Conservation (phyloP, 2,329 filamentous ascomycete genomes). For the Trichoderma breve region DNA sequence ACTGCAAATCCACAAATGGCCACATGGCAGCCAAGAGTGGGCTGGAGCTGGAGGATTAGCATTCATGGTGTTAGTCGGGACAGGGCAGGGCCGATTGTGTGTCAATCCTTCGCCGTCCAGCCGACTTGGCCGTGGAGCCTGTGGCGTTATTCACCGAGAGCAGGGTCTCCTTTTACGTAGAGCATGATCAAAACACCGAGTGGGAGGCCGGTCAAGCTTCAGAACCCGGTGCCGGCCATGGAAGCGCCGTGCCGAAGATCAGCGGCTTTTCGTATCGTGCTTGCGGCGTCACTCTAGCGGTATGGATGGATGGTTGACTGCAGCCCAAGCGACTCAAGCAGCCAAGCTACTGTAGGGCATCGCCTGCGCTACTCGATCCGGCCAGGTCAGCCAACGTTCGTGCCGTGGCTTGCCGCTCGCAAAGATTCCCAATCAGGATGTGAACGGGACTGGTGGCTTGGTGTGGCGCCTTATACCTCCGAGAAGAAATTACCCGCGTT, state of each 20-base stretch:
- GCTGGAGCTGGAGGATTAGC: background rate
- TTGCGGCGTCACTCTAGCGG: background rate
- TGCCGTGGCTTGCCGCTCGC: slow-evolving; percentile 15
- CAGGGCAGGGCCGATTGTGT: slow-evolving; percentile 13
- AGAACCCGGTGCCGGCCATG: background rate
- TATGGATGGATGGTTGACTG: background rate
- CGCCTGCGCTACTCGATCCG: slow-evolving; percentile 15
- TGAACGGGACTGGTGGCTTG: slow-evolving; percentile 4
- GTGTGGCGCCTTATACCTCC: slow-evolving; percentile 12
- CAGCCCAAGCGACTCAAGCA: background rate
- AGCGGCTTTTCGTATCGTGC: background rate
- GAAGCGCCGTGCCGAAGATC: slow-evolving; percentile 7
- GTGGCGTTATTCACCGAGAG: slow-evolving; percentile 11
- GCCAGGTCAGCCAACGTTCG: background rate
- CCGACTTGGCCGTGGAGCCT: slow-evolving; percentile 9
- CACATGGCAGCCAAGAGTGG: slow-evolving; percentile 13
- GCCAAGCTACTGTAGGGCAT: background rate
- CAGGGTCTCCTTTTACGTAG: background rate
- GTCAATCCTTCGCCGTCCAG: slow-evolving; percentile 9
- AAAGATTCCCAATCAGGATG: slow-evolving; percentile 3
- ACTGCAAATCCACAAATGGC: background rate
- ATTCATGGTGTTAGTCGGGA: background rate
- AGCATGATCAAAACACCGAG: background rate
- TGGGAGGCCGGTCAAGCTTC: background rate
- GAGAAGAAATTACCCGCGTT: background rate